These are phyloP conservation scores for Monilinia fructicola DNA, from an alignment of 2,329 filamentous ascomycete species.

Conservation along the genomic window DNA sequence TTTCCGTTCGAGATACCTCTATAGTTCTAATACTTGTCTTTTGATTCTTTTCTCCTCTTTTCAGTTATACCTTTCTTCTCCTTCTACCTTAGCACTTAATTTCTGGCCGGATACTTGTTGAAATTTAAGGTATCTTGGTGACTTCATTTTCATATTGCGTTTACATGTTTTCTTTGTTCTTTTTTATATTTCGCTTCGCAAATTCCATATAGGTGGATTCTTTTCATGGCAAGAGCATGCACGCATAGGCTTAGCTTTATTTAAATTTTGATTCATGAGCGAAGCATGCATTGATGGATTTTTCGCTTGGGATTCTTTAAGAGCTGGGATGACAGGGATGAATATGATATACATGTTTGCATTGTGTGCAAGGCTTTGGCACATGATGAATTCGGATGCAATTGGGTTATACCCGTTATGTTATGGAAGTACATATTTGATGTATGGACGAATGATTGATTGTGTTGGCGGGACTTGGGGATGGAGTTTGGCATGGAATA, in stretches of 20 bases:
- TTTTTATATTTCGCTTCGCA: neutral
- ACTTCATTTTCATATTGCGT: neutral
- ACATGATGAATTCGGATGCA: slow-evolving; percentile 9
- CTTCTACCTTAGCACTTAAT: slow-evolving; percentile 7
- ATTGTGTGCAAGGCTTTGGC: slow-evolving; percentile 20
- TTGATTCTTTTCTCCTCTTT: neutral
- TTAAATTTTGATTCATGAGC: neutral
- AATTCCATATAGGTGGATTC: neutral
- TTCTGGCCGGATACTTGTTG: neutral
- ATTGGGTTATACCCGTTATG: slow-evolving; percentile 6
- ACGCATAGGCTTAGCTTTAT: neutral
- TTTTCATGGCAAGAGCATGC: neutral
- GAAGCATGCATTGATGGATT: slow-evolving; percentile 12
- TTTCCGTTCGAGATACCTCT: slow-evolving; percentile 4
- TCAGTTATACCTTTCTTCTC: neutral
- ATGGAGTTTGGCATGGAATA: slow-evolving; percentile 16
- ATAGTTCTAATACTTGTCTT: neutral
- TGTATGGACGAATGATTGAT: slow-evolving; percentile 3
- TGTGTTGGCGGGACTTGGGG: neutral
- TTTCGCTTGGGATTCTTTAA: neutral
- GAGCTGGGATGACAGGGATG: slow-evolving; percentile 9
- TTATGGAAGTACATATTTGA: neutral
- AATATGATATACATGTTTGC: slow-evolving; percentile 17
- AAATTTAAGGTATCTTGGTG: neutral
- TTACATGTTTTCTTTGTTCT: neutral